Evolutionary conservation across 2,329 filamentous ascomycete genomes (phyloP).

Genomic region (Amesomyces nigricolor): DNA sequence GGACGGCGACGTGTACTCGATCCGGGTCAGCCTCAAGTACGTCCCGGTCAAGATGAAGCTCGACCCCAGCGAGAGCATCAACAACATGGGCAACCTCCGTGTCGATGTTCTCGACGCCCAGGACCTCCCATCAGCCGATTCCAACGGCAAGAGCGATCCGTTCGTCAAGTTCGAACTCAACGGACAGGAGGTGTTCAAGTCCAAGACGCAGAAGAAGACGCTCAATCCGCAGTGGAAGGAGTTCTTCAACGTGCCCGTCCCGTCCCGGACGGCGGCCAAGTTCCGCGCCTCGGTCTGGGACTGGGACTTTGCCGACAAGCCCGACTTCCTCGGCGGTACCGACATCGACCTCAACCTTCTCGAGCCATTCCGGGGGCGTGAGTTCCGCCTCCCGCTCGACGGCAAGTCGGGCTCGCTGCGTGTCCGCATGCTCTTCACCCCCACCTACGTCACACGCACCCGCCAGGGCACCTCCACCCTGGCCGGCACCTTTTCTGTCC

Average conservation of each 20-base stretch:
- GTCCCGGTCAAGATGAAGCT: constrained; percentile 91
- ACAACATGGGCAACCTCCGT: constrained; percentile 93
- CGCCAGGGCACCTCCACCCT: constrained; percentile 91
- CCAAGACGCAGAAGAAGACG: constrained; percentile 94
- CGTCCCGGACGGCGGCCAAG: constrained; percentile 77
- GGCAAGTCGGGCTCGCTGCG: constrained; percentile 83
- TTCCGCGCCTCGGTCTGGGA: constrained; percentile 84
- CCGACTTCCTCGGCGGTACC: constrained; percentile 78
- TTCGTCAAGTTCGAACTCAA: constrained; percentile 94
- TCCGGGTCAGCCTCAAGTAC: constrained; percentile 91
- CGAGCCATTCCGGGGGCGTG: constrained; percentile 78
- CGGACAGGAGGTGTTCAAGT: constrained; percentile 87
- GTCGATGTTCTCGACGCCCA: constrained; percentile 86
- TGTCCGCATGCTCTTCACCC: constrained; percentile 83
- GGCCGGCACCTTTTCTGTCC: constrained; percentile 78
- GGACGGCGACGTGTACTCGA: constrained; percentile 67
- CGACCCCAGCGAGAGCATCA: constrained; percentile 93
- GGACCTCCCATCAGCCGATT: constrained; percentile 87
- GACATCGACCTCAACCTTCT: constrained; percentile 70
- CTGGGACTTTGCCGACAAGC: constrained; percentile 94
- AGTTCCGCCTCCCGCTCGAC: constrained; percentile 69
- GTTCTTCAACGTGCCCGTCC: constrained; percentile 77
- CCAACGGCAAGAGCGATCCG: constrained; percentile 94
- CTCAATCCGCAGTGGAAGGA: constrained; percentile 94
- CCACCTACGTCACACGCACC: constrained; percentile 80